phyloP scores from a whole-genome alignment of 2,329 filamentous ascomycete species.

The Fusarium zealandicum region DNA sequence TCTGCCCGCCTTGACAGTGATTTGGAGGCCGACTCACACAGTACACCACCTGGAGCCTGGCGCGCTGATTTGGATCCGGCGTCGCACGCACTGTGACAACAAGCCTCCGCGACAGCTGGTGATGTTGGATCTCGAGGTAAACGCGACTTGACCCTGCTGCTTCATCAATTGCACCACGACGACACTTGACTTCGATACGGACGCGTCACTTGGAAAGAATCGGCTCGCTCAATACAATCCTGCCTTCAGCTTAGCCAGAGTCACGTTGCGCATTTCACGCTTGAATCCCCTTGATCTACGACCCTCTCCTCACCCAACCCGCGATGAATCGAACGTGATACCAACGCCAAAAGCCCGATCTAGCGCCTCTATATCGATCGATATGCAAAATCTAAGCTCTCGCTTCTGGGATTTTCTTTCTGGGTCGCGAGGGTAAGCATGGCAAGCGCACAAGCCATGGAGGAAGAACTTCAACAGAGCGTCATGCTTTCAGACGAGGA shows the following conservation, averaged over 20 bases:
- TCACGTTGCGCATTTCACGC: constrained; percentile 4
- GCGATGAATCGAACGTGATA: constrained; percentile 39
- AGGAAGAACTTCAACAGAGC: constrained; percentile 66
- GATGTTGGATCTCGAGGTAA: constrained; percentile 26
- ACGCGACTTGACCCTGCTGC: constrained; percentile 36
- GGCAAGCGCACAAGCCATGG: constrained; percentile 61
- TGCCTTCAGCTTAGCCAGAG: constrained; percentile 4
- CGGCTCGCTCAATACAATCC: neutral
- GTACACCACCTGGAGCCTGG: constrained; percentile 6
- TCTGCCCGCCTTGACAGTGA: constrained; percentile 28
- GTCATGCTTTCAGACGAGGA: constrained; percentile 60
- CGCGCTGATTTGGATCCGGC: constrained; percentile 1
- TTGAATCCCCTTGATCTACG: constrained; percentile 22
- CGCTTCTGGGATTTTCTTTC: constrained; percentile 24
- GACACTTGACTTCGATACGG: constrained; percentile 9
- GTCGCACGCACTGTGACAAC: constrained; percentile 43
- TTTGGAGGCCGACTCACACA: neutral
- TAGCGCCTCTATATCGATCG: constrained; percentile 33
- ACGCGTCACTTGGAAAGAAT: constrained; percentile 13
- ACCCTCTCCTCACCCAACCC: constrained; percentile 32
- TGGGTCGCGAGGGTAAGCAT: constrained; percentile 48
- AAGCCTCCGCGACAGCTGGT: constrained; percentile 39
- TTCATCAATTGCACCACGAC: constrained; percentile 18
- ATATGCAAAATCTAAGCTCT: constrained; percentile 42
- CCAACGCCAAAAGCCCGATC: constrained; percentile 33